Conservation (phyloP, 148 eudicot genomes). For the Silene uniflora region DNA sequence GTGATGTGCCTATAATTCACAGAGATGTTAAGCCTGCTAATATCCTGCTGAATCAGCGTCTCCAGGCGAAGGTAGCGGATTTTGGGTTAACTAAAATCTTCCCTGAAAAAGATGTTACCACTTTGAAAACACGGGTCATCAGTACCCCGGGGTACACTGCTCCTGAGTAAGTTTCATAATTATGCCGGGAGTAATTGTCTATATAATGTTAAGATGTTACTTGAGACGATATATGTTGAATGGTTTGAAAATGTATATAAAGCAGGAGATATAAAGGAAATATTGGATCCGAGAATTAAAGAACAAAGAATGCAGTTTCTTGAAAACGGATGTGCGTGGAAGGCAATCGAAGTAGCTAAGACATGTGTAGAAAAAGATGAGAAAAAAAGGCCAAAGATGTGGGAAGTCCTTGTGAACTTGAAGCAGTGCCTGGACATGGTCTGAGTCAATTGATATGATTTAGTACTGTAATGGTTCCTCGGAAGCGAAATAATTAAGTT, state of each 20-base stretch:
- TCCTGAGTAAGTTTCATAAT: constrained; percentile 33
- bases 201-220: not conserved
- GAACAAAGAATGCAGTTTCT: not conserved
- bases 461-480: too few relatives aligned
- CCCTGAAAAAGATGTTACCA: constrained; percentile 19
- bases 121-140: constrained; percentile 21
- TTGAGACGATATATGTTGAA: not conserved
- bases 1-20: constrained; percentile 33
- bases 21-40: constrained; percentile 36
- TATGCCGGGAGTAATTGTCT: too few relatives aligned
- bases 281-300: not conserved
- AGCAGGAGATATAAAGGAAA: not conserved
- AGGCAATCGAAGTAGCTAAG: not conserved
- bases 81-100: constrained; percentile 38
- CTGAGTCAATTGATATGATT: too few relatives aligned
- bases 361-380: not conserved
- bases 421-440: constrained; percentile 1
- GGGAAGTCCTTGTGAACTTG: not conserved
- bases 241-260: not conserved
- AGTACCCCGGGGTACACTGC: constrained; percentile 39
- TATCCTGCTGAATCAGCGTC: constrained; percentile 23
- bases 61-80: constrained; percentile 37
- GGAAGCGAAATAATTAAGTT: too few relatives aligned
- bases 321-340: not conserved
- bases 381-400: constrained; percentile 3